These are phyloP conservation scores for Hypoxylon sp. DNA, from an alignment of 2,329 filamentous ascomycete species.

Conservation along the genomic window DNA sequence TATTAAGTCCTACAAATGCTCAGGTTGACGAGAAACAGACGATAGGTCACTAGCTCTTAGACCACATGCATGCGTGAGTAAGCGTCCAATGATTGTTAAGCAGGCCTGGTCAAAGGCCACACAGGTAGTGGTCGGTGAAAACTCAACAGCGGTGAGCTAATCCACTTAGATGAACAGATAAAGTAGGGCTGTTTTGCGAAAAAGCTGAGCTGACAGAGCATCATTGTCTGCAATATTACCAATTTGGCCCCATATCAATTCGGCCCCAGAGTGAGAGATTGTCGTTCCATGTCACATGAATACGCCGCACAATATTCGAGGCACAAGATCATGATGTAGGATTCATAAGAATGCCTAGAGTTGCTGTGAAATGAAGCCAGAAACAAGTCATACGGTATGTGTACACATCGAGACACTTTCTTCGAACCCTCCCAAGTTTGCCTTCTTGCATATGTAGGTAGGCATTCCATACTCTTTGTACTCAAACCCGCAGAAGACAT, in stretches of 20 bases:
- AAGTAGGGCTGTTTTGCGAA: neutral
- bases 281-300: neutral
- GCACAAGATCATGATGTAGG: neutral
- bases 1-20: too few species aligned
- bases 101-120: neutral
- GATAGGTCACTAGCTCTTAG: neutral
- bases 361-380: neutral
- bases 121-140: neutral
- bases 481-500: neutral
- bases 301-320: neutral
- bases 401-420: neutral
- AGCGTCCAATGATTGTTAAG: constrained; percentile 2
- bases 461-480: neutral
- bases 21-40: neutral
- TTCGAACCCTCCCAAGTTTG: neutral
- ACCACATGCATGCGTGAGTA: neutral
- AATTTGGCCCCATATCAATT: neutral
- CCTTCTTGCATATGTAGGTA: neutral
- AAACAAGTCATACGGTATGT: neutral
- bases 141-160: neutral
- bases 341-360: neutral
- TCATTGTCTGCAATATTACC: constrained; percentile 8
- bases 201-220: constrained; percentile 9
- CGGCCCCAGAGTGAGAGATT: neutral
- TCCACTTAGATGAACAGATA: neutral